These are phyloP conservation scores for Phaseolus coccineus DNA, from an alignment of 331 rosid genomes.

Conservation along the genomic window DNA sequence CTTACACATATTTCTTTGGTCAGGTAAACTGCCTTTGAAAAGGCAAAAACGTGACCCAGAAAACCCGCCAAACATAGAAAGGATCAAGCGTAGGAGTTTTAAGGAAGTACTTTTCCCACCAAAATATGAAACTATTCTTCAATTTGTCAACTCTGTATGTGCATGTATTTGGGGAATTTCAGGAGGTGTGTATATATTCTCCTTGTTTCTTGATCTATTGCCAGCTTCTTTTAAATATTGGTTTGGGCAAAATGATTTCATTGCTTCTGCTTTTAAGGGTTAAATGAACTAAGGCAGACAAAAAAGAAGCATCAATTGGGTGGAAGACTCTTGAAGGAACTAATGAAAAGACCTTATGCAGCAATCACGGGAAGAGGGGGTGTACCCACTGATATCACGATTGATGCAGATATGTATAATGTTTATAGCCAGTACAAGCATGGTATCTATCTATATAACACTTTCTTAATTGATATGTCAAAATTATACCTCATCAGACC, in stretches of 20 bases:
- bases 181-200: constrained; percentile 38
- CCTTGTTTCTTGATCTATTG: neutral
- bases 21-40: neutral
- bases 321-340: constrained; percentile 34
- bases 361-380: constrained; percentile 23
- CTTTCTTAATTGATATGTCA: no score
- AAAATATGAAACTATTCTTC: constrained; percentile 36
- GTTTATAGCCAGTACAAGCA: no score
- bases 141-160: constrained; percentile 35
- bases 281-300: constrained; percentile 18
- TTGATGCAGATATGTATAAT: no score
- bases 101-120: constrained; percentile 25
- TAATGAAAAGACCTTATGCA: constrained; percentile 31
- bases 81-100: neutral
- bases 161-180: constrained; percentile 29
- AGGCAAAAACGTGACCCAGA: constrained; percentile 22
- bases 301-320: constrained; percentile 41
- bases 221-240: neutral
- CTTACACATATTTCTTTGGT: neutral
- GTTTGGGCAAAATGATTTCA: neutral
- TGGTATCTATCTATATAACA: no score
- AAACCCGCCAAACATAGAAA: neutral
- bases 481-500: no score
- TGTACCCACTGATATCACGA: no score
- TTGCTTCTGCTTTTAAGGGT: constrained; percentile 21